Conservation (phyloP, 805 yeast genomes). For the Saccharomycopsis vini region DNA sequence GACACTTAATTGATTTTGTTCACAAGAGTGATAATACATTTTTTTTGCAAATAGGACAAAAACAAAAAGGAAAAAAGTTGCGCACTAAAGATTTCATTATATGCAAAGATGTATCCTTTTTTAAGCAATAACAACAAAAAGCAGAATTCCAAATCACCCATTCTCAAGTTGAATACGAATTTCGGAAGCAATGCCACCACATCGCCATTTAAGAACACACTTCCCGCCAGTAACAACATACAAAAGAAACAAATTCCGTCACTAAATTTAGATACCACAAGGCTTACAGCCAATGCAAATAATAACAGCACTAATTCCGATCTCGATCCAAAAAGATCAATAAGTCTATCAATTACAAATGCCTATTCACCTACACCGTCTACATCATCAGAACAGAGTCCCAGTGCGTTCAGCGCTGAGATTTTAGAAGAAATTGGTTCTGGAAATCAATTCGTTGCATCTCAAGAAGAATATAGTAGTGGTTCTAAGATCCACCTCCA, state of each 20-base stretch:
- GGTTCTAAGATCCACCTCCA: constrained; percentile 2
- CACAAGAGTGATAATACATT: too few relatives aligned
- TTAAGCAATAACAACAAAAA: neutral
- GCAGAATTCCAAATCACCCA: constrained; percentile 6
- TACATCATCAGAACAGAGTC: constrained; percentile 14
- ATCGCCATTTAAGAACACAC: neutral
- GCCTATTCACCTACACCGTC: constrained; percentile 18
- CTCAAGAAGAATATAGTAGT: constrained; percentile 6
- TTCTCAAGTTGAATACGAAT: constrained; percentile 12
- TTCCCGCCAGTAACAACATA: neutral
- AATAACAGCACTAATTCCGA: neutral
- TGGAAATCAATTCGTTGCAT: constrained; percentile 5
- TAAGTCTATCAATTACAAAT: constrained; percentile 16
- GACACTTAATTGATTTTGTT: too few relatives aligned
- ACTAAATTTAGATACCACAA: constrained; percentile 1
- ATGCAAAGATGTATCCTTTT: neutral
- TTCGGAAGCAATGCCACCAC: neutral
- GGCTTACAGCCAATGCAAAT: too few relatives aligned
- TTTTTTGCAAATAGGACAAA: too few relatives aligned
- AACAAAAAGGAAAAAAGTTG: too few relatives aligned
- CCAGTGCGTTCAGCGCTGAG: constrained; percentile 18
- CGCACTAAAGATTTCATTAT: too few relatives aligned
- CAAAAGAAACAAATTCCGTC: neutral
- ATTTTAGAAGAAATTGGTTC: constrained; percentile 17
- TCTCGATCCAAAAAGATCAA: constrained; percentile 7